Evolutionary conservation across 306 rosid genomes (phyloP).

Genomic region (Vigna nakashimae): DNA sequence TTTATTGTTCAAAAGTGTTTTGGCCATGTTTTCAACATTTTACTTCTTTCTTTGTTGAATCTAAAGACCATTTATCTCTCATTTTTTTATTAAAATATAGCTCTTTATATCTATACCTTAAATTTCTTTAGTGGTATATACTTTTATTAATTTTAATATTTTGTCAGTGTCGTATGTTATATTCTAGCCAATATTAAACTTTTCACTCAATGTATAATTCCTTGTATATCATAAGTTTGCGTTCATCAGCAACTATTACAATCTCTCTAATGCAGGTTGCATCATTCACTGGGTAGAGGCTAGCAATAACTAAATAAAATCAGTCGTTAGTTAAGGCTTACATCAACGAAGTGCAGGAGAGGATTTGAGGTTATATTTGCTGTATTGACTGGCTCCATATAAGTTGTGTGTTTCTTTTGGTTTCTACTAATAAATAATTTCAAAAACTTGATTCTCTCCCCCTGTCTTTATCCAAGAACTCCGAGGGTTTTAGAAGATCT

Average conservation of each 20-base stretch:
- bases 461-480: too few relatives aligned
- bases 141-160: slow-evolving; percentile 11
- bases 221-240: slow-evolving; percentile 7
- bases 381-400: slow-evolving; percentile 72
- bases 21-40: slow-evolving; percentile 19
- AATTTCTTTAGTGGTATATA: slow-evolving; percentile 9
- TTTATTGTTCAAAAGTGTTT: slow-evolving; percentile 3
- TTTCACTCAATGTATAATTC: slow-evolving; percentile 22
- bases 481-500: not conserved
- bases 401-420: slow-evolving; percentile 44
- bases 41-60: not conserved
- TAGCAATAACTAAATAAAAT: slow-evolving; percentile 69
- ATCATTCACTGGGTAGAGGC: slow-evolving; percentile 88
- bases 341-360: slow-evolving; percentile 65
- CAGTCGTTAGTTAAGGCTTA: slow-evolving; percentile 66
- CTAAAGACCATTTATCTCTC: not conserved
- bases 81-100: not conserved
- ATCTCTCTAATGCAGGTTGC: slow-evolving; percentile 67
- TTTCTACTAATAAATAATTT: not conserved
- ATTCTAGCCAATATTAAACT: not conserved
- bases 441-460: not conserved
- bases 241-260: slow-evolving; percentile 6
- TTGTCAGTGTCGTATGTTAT: not conserved
- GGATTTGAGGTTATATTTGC: slow-evolving; percentile 65
- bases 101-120: not conserved